Evolutionary conservation across 208 protist genomes (phyloP).

Genomic region (Perkinsela sp.): DNA sequence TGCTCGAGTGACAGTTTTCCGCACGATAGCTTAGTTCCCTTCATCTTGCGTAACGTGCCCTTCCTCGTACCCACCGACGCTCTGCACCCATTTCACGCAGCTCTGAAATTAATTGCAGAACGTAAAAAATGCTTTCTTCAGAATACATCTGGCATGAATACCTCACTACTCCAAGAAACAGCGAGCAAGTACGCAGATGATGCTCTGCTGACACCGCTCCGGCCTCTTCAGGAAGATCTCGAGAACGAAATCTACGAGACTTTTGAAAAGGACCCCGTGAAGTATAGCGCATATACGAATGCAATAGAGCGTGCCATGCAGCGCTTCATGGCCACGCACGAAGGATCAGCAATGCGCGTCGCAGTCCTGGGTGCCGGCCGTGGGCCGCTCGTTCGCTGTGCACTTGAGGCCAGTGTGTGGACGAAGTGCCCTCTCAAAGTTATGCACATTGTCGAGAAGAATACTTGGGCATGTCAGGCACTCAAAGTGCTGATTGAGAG

Average conservation of each 20-base stretch:
- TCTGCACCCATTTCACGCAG: neutral
- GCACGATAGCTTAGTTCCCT: neutral
- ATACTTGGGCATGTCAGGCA: neutral
- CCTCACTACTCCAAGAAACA: neutral
- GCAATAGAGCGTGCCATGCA: neutral
- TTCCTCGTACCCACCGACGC: neutral
- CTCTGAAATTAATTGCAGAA: neutral
- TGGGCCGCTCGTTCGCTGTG: neutral
- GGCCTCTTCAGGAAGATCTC: neutral
- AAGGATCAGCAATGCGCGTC: neutral
- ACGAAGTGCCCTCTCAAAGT: neutral
- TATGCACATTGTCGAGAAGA: neutral
- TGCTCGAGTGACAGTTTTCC: neutral
- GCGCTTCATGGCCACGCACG: neutral
- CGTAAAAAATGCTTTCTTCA: neutral
- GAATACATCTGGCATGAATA: neutral
- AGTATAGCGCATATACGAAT: neutral
- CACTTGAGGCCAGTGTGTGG: neutral
- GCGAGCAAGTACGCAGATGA: neutral
- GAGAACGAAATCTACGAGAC: neutral
- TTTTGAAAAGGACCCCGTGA: neutral
- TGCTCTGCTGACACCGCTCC: neutral
- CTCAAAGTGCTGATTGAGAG: neutral
- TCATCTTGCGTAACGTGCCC: neutral
- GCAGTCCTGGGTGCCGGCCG: neutral